Evolutionary conservation across 768 basidiomycete species (phyloP).

Genomic region (Serendipita sp.): DNA sequence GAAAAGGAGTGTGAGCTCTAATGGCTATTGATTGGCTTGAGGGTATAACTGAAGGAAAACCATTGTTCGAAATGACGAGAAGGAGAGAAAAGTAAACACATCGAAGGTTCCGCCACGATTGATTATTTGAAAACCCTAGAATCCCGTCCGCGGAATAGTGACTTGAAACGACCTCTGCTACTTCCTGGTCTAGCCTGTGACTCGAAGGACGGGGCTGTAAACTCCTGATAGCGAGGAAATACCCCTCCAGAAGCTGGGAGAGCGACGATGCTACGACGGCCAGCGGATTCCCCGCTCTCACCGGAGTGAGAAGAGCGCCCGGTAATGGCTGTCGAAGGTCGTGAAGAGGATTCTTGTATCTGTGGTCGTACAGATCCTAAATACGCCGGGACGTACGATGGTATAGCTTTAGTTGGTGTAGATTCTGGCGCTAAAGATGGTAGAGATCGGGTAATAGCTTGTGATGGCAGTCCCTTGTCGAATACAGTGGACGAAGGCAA

Average conservation of each 20-base stretch:
- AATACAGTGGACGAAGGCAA: neutral
- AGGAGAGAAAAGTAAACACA: too few relatives aligned
- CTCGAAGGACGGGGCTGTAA: neutral
- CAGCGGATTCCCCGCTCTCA: neutral
- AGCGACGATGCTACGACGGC: neutral
- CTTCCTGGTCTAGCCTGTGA: neutral
- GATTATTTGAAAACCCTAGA: neutral
- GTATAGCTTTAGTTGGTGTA: neutral
- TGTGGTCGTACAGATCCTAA: neutral
- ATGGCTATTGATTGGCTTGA: neutral
- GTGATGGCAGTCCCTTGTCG: neutral
- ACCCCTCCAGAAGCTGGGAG: neutral
- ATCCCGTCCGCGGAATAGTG: neutral
- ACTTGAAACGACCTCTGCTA: slow-evolving; percentile 1
- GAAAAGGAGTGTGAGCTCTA: neutral
- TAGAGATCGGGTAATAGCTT: neutral
- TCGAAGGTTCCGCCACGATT: neutral
- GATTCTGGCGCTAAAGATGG: neutral
- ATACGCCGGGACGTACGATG: neutral
- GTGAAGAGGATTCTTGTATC: neutral
- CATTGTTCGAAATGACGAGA: neutral
- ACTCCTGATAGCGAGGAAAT: slow-evolving; percentile 2
- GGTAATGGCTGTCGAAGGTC: neutral
- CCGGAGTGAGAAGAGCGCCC: neutral
- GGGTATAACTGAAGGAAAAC: too few relatives aligned